Percentiles rank a stretch among this genome's conserved stretches.
phyloP scores from a whole-genome alignment of 2,329 filamentous ascomycete species.

The Chaetoscypha palmicola region DNA sequence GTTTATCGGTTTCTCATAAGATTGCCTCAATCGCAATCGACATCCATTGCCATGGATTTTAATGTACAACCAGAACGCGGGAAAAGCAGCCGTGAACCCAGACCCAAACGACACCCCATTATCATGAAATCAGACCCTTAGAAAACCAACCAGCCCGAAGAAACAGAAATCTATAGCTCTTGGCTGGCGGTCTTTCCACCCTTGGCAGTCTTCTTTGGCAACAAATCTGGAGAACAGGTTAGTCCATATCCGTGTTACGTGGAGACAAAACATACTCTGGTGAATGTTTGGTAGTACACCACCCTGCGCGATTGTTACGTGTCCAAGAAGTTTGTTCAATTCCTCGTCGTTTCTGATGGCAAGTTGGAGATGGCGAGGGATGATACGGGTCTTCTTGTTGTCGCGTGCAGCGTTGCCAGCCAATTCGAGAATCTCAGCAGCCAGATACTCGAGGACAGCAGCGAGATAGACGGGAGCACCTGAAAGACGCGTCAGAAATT shows the following conservation, averaged over 20 bases:
- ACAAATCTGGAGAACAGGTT: conserved; percentile 63
- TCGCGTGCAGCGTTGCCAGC: conserved; percentile 97
- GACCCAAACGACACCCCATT: conserved; percentile 68
- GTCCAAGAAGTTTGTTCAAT: conserved; percentile 95
- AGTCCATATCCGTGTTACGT: conserved; percentile 12
- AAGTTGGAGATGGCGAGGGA: conserved; percentile 95
- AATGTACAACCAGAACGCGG: conserved; percentile 64
- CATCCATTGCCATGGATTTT: conserved; percentile 52
- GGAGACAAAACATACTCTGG: conserved; percentile 63
- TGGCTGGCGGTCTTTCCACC: conserved; percentile 85
- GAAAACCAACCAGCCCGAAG: conserved; percentile 47
- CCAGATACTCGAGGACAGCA: conserved; percentile 95
- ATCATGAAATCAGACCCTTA: conserved; percentile 55
- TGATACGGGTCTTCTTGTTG: conserved; percentile 99
- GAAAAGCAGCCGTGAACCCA: conserved; percentile 65
- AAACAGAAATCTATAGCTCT: conserved; percentile 71
- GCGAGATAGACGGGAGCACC: conserved; percentile 93
- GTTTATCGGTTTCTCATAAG: conserved; percentile 30
- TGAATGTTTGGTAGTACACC: conserved; percentile 97
- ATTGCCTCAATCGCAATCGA: conserved; percentile 31
- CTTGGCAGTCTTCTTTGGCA: conserved; percentile 99
- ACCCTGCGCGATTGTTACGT: conserved; percentile 95
- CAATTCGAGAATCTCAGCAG: conserved; percentile 97
- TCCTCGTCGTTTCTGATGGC: conserved; percentile 99
- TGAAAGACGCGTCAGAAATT: conserved; percentile 31